A percentile compares a stretch with the other conserved stretches of the same genome.
Conservation (phyloP, 495 filamentous ascomycete species). For the Hamigera avellanea region DNA sequence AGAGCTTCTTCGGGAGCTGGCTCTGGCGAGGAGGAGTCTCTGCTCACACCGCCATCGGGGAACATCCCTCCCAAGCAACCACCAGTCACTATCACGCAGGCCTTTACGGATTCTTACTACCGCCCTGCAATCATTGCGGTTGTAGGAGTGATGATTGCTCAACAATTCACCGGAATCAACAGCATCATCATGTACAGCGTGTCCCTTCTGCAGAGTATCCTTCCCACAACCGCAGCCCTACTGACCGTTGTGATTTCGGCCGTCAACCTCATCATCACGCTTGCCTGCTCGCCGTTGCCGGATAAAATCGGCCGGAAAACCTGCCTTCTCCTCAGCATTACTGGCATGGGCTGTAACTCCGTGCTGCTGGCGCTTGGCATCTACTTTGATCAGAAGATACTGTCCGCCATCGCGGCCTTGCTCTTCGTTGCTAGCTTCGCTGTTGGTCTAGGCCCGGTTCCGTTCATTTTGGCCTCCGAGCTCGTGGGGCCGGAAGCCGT, state of each 20-base stretch:
- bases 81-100: conserved; percentile 55
- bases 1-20: conserved; percentile 33
- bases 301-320: conserved; percentile 79
- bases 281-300: conserved; percentile 67
- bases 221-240: conserved; percentile 64
- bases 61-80: conserved; percentile 14
- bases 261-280: conserved; percentile 76
- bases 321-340: conserved; percentile 68
- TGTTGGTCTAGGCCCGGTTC: conserved; percentile 84
- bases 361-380: conserved; percentile 69
- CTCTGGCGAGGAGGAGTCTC: conserved; percentile 33
- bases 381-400: conserved; percentile 47
- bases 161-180: conserved; percentile 91
- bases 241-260: conserved; percentile 77
- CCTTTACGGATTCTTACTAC: conserved; percentile 50
- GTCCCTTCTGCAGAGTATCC: conserved; percentile 62
- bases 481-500: conserved; percentile 82
- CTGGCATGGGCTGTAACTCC: conserved; percentile 70
- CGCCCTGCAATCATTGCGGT: conserved; percentile 75
- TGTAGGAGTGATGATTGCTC: conserved; percentile 80
- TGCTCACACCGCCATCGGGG: conserved; percentile 28
- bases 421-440: conserved; percentile 83
- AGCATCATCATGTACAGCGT: conserved; percentile 98
- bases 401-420: conserved; percentile 71
- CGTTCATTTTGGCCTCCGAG: conserved; percentile 86